phyloP scores from a whole-genome alignment of 768 basidiomycete genomes.

The Leccinum boreale region DNA sequence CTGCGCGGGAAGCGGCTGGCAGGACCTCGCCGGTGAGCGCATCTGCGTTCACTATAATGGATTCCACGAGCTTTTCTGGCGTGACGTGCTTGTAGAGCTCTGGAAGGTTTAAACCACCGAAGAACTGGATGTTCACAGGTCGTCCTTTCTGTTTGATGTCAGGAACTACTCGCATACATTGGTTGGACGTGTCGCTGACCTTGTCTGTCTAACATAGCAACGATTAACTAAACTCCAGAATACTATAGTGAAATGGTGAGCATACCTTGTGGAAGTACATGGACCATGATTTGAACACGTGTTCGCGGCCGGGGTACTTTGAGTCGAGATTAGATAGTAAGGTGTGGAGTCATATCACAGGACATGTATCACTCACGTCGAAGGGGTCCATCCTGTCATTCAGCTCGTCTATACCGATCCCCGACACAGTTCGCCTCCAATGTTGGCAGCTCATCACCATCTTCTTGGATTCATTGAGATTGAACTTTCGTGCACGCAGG shows the following conservation, averaged over 20 bases:
- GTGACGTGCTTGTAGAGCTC: conserved; percentile 55
- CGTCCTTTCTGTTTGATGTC: conserved; percentile 53
- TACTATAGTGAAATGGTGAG: background rate
- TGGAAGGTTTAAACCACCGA: conserved; percentile 56
- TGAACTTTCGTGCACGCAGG: conserved; percentile 67
- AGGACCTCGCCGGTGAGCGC: conserved; percentile 62
- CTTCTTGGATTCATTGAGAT: conserved; percentile 52
- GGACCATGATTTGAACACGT: conserved; percentile 73
- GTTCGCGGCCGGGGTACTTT: conserved; percentile 68
- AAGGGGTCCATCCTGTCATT: conserved; percentile 64
- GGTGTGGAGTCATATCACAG: background rate
- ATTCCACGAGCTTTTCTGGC: conserved; percentile 61
- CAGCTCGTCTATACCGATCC: conserved; percentile 62
- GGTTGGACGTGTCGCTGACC: conserved; percentile 33
- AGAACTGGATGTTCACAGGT: conserved; percentile 64
- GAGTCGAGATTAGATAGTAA: background rate
- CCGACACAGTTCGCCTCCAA: conserved; percentile 65
- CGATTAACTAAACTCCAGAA: background rate
- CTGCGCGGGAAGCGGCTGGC: conserved; percentile 58
- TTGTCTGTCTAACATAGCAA: conserved; percentile 55
- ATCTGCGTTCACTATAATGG: conserved; percentile 63
- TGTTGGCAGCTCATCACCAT: conserved; percentile 67
- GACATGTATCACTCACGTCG: conserved; percentile 46
- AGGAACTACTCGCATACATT: background rate
- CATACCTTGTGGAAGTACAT: conserved; percentile 75